Base-by-base conservation (phyloP, 1,139 yeast species). In the Suhomyces bokatorum region DNA sequence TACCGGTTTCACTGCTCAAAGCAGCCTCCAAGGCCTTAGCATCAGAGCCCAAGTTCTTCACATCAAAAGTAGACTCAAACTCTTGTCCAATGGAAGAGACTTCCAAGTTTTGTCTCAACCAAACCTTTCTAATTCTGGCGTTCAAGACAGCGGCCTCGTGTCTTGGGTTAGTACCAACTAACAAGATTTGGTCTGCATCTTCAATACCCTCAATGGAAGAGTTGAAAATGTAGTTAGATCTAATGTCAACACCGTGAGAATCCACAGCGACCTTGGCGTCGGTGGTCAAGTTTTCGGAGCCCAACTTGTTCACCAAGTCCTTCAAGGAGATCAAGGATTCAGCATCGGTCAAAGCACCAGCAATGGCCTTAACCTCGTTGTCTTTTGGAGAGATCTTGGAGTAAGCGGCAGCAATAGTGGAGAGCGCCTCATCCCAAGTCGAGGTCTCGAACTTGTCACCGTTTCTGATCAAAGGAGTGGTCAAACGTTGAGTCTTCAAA, bases 71-170 rank as follows among this genome's bases (percentile, higher is more conserved):
- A 31, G 93, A 81, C 37, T 86, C 91, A 58, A 87, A 87, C 53
- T 74, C 66, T 68, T 85, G 84, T 58, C 96, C 96, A 54, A 88
- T 79, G 40, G 82, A 82, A 51, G 83, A 83, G 51, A 88, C 70
- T 59, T 80, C 83, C 60, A 85, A 75, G 57, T 80, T 73, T 41
- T 84, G 78, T 56, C 85, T 74, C 61, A 88, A 75, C 95, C 95
- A 88, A 49, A 80, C 83, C 65, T 84, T 85, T 74, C 96, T 82
- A 55, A 88, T 84, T 70, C 96, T 81, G 36, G 95, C 81, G 64
- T 88, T 88, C 58, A 88, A 77, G 13, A 87, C 95, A 36, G 96
- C 90, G 48, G 96, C 96, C 71, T 88, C 96, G 60, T 81, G 90
- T 64, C 96, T 81, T 55, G 96, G 95, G 73, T 88, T 88, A 42